Conservation (phyloP, 164 flowering plant genomes). For the Cinnamomum micranthum region DNA sequence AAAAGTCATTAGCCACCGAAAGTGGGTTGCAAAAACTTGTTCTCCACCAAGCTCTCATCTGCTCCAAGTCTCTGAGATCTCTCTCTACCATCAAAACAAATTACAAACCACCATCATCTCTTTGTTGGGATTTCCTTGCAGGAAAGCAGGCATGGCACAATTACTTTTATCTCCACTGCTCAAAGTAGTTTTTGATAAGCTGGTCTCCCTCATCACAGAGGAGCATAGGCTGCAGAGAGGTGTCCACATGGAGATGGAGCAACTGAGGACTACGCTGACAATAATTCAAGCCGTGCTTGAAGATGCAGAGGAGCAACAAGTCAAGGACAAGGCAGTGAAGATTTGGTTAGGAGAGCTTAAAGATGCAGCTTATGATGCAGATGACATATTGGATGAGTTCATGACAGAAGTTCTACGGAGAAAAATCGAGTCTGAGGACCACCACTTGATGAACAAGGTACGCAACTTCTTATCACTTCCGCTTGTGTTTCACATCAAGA, state of each 20-base stretch:
- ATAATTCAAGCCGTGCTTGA: constrained; percentile 6
- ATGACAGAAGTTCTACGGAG: neutral
- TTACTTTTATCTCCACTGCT: neutral
- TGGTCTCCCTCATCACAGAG: neutral
- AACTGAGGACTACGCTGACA: neutral
- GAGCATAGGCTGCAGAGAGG: neutral
- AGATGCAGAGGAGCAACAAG: constrained; percentile 5
- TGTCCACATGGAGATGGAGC: neutral
- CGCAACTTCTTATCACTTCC: neutral
- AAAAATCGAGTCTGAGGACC: neutral
- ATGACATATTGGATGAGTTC: constrained; percentile 8
- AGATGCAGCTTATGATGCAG: constrained; percentile 11
- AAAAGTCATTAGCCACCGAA: too few relatives aligned
- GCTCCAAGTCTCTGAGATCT: neutral
- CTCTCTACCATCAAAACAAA: neutral
- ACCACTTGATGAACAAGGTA: neutral
- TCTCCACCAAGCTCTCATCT: neutral
- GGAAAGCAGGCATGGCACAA: neutral
- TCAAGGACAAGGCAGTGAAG: neutral
- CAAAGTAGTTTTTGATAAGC: neutral
- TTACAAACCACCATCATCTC: neutral
- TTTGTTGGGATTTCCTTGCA: neutral
- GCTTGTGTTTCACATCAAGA: neutral
- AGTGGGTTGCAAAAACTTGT: too few relatives aligned
- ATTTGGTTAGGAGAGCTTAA: constrained; percentile 4